A percentile compares a stretch with the other conserved stretches of the same genome.
Evolutionary conservation across 2,329 filamentous ascomycete species (phyloP).

Genomic region (Chalaropsis ovoidea): DNA sequence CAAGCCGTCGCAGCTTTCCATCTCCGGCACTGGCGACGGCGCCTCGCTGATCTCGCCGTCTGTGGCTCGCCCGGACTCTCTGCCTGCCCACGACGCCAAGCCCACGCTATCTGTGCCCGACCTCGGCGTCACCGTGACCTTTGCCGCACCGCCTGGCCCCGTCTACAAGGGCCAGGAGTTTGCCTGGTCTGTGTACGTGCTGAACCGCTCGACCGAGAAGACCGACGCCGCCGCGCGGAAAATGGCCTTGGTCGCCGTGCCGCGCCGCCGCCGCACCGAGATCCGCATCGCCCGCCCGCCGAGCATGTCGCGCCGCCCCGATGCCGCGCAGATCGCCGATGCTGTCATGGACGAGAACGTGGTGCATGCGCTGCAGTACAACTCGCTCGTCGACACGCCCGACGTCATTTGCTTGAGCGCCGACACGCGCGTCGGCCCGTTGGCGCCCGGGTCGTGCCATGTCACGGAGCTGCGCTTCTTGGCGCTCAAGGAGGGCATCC

Average conservation of each 20-base stretch:
- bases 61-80: conserved; percentile 48
- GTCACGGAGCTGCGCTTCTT: conserved; percentile 63
- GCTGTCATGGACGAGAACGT: conserved; percentile 63
- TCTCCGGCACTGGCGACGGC: conserved; percentile 41
- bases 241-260: conserved; percentile 58
- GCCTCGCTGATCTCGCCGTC: conserved; percentile 50
- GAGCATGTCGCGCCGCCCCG: conserved; percentile 38
- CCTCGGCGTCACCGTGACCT: conserved; percentile 65
- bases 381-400: conserved; percentile 50
- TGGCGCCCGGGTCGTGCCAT: conserved; percentile 63
- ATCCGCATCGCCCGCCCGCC: conserved; percentile 44
- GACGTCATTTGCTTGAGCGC: conserved; percentile 67
- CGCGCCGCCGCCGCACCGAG: conserved; percentile 52
- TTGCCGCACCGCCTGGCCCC: conserved; percentile 49
- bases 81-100: conserved; percentile 44
- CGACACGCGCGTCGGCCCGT: conserved; percentile 61
- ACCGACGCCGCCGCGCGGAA: conserved; percentile 45
- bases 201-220: conserved; percentile 53
- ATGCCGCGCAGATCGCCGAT: conserved; percentile 44
- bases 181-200: conserved; percentile 62
- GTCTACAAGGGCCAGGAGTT: conserved; percentile 58
- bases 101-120: conserved; percentile 42
- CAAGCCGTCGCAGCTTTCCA: conserved; percentile 54
- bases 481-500: conserved; percentile 54
- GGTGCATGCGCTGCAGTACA: conserved; percentile 60